Base-by-base conservation (phyloP, 208 protist species). In the Crithidia brevicula region DNA sequence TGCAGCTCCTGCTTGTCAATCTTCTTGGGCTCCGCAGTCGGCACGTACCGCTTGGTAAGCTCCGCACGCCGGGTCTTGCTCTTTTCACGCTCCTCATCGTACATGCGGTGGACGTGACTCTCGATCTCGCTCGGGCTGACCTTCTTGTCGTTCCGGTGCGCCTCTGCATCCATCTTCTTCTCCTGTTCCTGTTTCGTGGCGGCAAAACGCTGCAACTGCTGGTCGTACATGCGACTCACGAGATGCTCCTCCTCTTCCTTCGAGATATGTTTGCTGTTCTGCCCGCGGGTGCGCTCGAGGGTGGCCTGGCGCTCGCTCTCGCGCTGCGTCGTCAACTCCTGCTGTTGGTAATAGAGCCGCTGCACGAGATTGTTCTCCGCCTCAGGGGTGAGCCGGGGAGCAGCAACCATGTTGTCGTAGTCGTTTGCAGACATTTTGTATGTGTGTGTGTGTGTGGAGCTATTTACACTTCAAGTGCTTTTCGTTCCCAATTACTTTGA, bases 331-430 rank as follows among this genome's bases (percentile, higher is more conserved):
- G 60, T 62, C n/a, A 79, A 61, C 67, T 96, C 79, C 74, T 85
- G 77, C 71, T 96, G 90, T 5, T 74, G 82, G 65, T 92, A 87
- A 71, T 93, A 96, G 20, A 96, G 78, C 0, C 90, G 82, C 50
- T 90, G 78, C 50, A 92, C 85, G 10, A 93, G 79, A 34, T 88
- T 65, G 38, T 93, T 72, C 71, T 81, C 82, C 18, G 69, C 78
- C 16, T 84, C 85, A 63, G 74, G 74, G 16, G 70, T 72, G 27
- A 94, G 68, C 18, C 77, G 81, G n/a, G 42, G 65, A 11, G 50
- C 61, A 11, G 66, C 27, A 9, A 38, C n/a, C 13, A 58, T 53
- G 36, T 63, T 56, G 27, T 80, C 62, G 16, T 73, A 76, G 40
- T 77, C 74, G 27, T 64, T 45, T 6, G 60, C 33, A 8, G 53